These are phyloP conservation scores for Tagetes patula DNA, from an alignment of 129 eudicot genomes.

Conservation along the genomic window DNA sequence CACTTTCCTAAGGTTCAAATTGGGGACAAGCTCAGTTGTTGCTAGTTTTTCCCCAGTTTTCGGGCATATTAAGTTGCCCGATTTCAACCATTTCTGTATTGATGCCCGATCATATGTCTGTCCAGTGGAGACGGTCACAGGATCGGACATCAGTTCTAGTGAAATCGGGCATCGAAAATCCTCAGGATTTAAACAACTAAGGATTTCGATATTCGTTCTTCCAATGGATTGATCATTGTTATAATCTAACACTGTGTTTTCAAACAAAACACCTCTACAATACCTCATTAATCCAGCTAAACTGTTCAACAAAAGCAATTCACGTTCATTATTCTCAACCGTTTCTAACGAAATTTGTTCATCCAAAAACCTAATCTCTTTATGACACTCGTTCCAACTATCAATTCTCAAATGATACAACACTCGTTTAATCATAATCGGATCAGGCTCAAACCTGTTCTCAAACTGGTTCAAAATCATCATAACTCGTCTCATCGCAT, in stretches of 20 bases:
- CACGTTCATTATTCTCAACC: slow-evolving; percentile 37
- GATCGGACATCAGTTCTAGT: slow-evolving; percentile 83
- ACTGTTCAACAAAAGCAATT: slow-evolving; percentile 50
- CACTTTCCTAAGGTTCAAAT: slow-evolving; percentile 55
- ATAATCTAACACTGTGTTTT: slow-evolving; percentile 22
- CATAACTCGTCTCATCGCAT: slow-evolving; percentile 48
- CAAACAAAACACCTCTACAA: slow-evolving; percentile 72
- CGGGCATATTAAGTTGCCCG: slow-evolving; percentile 74
- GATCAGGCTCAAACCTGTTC: slow-evolving; percentile 64
- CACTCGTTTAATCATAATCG: slow-evolving; percentile 44
- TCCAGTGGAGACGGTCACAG: slow-evolving; percentile 83
- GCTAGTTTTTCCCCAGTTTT: slow-evolving; percentile 69
- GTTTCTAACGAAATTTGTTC: slow-evolving; percentile 45
- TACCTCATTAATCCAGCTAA: slow-evolving; percentile 70
- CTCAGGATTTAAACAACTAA: slow-evolving; percentile 57
- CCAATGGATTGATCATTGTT: slow-evolving; percentile 28
- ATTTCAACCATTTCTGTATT: slow-evolving; percentile 72
- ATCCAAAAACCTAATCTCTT: slow-evolving; percentile 62
- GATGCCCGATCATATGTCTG: slow-evolving; percentile 81
- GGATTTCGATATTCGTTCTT: slow-evolving; percentile 33
- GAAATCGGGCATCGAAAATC: slow-evolving; percentile 92
- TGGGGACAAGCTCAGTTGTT: slow-evolving; percentile 64
- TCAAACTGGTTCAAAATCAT: slow-evolving; percentile 67
- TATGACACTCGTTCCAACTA: slow-evolving; percentile 66
- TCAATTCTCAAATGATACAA: slow-evolving; percentile 48